phyloP scores from a whole-genome alignment of 768 basidiomycete genomes.

The Suillus clintonianus region DNA sequence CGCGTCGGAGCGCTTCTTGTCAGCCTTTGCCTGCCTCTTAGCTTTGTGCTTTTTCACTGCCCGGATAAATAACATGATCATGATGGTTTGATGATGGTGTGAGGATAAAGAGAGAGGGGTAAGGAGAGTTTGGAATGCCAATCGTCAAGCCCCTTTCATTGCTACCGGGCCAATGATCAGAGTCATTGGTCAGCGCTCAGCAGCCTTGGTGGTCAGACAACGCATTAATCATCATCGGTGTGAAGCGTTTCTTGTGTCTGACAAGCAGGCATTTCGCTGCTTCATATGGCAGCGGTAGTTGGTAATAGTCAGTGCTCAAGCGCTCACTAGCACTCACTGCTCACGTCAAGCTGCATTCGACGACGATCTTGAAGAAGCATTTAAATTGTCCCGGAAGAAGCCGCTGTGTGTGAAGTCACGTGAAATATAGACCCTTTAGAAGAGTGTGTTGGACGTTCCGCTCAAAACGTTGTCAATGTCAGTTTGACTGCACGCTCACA shows the following conservation, averaged over 20 bases:
- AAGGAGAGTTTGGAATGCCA: neutral
- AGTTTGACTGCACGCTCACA: slow-evolving; percentile 5
- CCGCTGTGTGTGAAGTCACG: neutral
- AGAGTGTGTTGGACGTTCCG: neutral
- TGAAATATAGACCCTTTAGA: neutral
- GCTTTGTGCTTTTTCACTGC: slow-evolving; percentile 29
- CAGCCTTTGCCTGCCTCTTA: slow-evolving; percentile 20
- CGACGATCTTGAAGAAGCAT: neutral
- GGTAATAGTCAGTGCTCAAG: too few species aligned
- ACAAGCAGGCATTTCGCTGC: neutral
- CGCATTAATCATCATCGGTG: neutral
- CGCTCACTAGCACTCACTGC: too few species aligned
- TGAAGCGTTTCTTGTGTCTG: neutral
- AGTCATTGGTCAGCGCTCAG: neutral
- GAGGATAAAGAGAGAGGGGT: neutral
- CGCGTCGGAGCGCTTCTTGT: slow-evolving; percentile 11
- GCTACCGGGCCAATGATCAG: too few species aligned
- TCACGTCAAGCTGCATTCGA: too few species aligned
- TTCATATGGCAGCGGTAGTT: neutral
- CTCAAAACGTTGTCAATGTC: slow-evolving; percentile 5
- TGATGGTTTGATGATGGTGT: neutral
- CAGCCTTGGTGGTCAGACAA: too few species aligned
- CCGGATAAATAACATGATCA: slow-evolving; percentile 15
- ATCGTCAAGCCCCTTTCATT: neutral
- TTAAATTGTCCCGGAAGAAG: neutral